Evolutionary conservation across 169 alveolate species (phyloP).

Genomic region (Plasmodium knowlesi): DNA sequence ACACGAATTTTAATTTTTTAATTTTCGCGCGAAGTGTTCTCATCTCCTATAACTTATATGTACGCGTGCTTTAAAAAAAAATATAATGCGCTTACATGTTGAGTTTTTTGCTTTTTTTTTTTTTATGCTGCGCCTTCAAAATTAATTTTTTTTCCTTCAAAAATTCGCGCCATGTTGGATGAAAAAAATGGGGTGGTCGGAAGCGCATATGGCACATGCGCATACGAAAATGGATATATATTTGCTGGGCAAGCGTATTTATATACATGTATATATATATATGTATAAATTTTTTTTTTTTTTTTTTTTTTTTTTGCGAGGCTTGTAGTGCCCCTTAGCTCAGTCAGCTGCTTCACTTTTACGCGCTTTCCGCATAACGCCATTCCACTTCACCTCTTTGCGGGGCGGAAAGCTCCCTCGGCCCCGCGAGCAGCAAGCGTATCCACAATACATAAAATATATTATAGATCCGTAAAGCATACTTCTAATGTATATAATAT

Average conservation of each 20-base stretch:
- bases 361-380: background rate
- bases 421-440: background rate
- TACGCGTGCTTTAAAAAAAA: background rate
- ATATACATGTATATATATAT: background rate
- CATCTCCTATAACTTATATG: background rate
- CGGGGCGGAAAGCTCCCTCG: background rate
- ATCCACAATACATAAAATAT: background rate
- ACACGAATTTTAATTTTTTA: background rate
- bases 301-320: background rate
- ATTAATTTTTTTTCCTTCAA: background rate
- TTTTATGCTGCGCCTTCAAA: background rate
- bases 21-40: background rate
- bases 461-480: background rate
- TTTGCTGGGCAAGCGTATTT: background rate
- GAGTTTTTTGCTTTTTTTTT: background rate
- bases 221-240: background rate
- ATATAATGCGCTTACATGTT: too few relatives aligned
- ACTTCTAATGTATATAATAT: background rate
- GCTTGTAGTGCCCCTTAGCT: background rate
- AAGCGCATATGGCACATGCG: background rate
- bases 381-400: background rate
- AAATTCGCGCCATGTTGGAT: background rate
- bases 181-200: background rate
- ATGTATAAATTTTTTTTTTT: too few relatives aligned
- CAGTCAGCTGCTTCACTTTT: background rate